Conservation (phyloP, 495 filamentous ascomycete species). For the Bryoglossum gracile region DNA sequence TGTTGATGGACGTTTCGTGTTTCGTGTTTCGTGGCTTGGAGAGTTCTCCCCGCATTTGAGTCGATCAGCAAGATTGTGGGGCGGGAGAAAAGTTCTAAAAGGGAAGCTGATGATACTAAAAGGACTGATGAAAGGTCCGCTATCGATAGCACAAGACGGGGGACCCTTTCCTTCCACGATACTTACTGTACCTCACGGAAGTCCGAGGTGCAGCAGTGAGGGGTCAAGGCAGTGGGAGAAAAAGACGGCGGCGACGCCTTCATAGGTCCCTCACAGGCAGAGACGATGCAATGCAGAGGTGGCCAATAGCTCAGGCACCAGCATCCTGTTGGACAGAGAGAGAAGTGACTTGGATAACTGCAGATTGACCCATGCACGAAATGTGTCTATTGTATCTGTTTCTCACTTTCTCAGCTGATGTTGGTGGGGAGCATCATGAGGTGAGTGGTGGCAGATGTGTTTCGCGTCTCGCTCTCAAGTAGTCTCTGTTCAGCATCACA, state of each 20-base stretch:
- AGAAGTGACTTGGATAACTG: conserved; percentile 15
- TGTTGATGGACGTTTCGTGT: conserved; percentile 10
- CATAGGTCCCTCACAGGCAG: background rate
- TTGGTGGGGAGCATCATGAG: conserved; percentile 15
- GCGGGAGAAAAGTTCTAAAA: conserved; percentile 11
- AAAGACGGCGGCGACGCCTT: background rate
- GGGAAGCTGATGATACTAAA: conserved; percentile 12
- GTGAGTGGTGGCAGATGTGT: conserved; percentile 17
- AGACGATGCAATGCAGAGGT: background rate
- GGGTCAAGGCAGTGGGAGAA: background rate
- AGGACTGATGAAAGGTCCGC: conserved; percentile 8
- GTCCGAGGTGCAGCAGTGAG: background rate
- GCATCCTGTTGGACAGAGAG: background rate
- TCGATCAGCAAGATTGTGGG: background rate
- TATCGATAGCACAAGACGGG: conserved; percentile 15
- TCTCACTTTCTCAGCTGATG: too few relatives aligned
- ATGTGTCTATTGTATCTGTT: too few relatives aligned
- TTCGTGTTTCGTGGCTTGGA: conserved; percentile 21
- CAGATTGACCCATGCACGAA: conserved; percentile 14
- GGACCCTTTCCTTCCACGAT: background rate
- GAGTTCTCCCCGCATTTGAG: conserved; percentile 10
- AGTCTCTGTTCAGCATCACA: conserved; percentile 10
- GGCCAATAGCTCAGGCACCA: conserved; percentile 2
- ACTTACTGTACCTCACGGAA: too few relatives aligned
- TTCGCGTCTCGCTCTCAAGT: conserved; percentile 21